Evolutionary conservation across 2,329 filamentous ascomycete genomes (phyloP).

Genomic region (Pseudogymnoascus sp.): DNA sequence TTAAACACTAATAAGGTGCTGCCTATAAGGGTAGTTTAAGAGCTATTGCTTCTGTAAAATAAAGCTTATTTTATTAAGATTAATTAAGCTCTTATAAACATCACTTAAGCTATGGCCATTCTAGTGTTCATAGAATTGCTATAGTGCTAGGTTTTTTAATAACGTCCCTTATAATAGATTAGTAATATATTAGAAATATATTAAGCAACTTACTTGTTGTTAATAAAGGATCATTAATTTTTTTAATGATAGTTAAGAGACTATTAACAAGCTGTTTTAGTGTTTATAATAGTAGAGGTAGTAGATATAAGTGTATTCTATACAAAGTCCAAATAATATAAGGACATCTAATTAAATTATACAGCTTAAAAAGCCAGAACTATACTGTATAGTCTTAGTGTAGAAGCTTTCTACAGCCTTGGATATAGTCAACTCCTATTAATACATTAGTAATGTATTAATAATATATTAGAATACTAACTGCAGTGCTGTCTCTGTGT

Average conservation of each 20-base stretch:
- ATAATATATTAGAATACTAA: not conserved
- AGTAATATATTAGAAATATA: not conserved
- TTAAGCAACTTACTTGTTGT: not conserved
- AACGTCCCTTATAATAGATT: not conserved
- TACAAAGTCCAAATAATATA: slow-evolving; percentile 6
- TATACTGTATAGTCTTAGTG: not conserved
- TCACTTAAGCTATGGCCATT: not conserved
- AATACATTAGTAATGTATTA: not conserved
- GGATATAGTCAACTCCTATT: not conserved
- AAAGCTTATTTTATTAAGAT: not conserved
- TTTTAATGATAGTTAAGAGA: not conserved
- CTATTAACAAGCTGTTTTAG: slow-evolving; percentile 10
- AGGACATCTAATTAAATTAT: not conserved
- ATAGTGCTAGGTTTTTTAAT: not conserved
- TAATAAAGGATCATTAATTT: not conserved
- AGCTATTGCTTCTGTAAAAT: not conserved
- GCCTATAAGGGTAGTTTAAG: not conserved
- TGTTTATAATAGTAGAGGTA: slow-evolving; percentile 14
- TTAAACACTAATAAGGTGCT: not conserved
- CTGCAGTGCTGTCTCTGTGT: not conserved
- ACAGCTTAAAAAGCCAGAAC: not conserved
- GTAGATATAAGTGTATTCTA: not conserved
- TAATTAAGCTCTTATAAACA: not conserved
- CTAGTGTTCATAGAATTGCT: not conserved
- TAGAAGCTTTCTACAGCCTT: not conserved